Evolutionary conservation across 1,284 basidiomycete species (phyloP).

Genomic region (Austroboletus niveus): DNA sequence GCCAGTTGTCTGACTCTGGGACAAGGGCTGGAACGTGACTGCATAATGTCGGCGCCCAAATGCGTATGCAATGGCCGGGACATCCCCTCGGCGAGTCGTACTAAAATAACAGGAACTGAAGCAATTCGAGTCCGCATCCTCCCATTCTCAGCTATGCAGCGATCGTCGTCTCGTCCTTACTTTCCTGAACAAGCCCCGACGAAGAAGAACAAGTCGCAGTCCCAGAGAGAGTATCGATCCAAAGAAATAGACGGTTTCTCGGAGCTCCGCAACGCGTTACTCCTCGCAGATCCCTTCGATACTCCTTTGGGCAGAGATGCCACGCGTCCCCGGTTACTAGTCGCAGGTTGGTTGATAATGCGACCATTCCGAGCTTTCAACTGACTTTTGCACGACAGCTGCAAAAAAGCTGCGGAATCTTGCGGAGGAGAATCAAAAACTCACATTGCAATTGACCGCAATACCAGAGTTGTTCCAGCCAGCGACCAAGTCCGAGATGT

Average conservation of each 20-base stretch:
- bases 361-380: not conserved
- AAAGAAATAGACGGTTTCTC: slow-evolving; percentile 34
- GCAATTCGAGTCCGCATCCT: too few species aligned
- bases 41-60: too few species aligned
- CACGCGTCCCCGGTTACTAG: slow-evolving; percentile 30
- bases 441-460: slow-evolving; percentile 14
- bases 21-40: too few species aligned
- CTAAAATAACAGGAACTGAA: too few species aligned
- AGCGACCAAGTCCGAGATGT: not conserved
- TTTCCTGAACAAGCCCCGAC: not conserved
- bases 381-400: slow-evolving; percentile 15
- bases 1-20: too few species aligned
- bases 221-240: slow-evolving; percentile 31
- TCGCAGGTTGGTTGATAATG: slow-evolving; percentile 19
- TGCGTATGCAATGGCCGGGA: too few species aligned
- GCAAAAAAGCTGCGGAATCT: slow-evolving; percentile 27
- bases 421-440: slow-evolving; percentile 23
- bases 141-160: slow-evolving; percentile 2
- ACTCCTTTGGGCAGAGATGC: slow-evolving; percentile 27
- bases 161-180: not conserved
- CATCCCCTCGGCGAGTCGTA: too few species aligned
- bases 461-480: not conserved
- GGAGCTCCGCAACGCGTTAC: slow-evolving; percentile 27
- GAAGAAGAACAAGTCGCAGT: slow-evolving; percentile 29
- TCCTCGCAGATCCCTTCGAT: slow-evolving; percentile 27